These are phyloP conservation scores for Linnemannia exigua DNA, from an alignment of 192 early-diverging fungal species.

Conservation along the genomic window DNA sequence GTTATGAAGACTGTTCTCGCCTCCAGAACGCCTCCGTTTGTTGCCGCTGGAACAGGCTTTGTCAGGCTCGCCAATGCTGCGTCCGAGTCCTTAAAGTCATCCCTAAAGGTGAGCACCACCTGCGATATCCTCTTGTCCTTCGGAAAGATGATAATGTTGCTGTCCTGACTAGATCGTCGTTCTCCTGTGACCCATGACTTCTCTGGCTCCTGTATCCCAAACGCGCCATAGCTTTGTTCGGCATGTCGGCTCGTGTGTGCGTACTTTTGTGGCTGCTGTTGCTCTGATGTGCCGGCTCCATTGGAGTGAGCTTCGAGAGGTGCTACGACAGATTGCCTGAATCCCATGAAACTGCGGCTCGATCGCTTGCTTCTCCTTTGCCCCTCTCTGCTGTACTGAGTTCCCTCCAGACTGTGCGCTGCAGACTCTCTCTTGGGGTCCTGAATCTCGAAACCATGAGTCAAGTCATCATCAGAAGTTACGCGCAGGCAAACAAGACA, in stretches of 20 bases:
- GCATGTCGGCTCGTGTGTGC: neutral
- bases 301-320: neutral
- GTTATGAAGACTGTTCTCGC: constrained; percentile 15
- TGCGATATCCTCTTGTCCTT: constrained; percentile 26
- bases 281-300: neutral
- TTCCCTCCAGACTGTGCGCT: constrained; percentile 11
- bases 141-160: constrained; percentile 17
- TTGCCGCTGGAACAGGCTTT: neutral
- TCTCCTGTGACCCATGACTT: constrained; percentile 4
- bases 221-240: neutral
- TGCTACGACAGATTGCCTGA: constrained; percentile 21
- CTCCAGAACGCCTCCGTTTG: neutral
- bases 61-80: neutral
- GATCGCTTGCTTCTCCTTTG: neutral
- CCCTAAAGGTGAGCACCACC: constrained; percentile 44
- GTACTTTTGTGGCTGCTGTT: neutral
- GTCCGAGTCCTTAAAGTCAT: constrained; percentile 2
- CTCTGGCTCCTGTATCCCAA: constrained; percentile 3
- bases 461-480: constrained; percentile 8
- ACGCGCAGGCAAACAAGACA: constrained; percentile 16
- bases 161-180: constrained; percentile 6
- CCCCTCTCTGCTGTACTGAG: neutral
- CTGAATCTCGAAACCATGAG: constrained; percentile 40
- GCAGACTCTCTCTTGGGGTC: constrained; percentile 8
- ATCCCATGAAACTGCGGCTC: constrained; percentile 26